A percentile compares a stretch with the other conserved stretches of the same genome.
phyloP scores from a whole-genome alignment of 345 rosid species.

The Reutealis trisperma region DNA sequence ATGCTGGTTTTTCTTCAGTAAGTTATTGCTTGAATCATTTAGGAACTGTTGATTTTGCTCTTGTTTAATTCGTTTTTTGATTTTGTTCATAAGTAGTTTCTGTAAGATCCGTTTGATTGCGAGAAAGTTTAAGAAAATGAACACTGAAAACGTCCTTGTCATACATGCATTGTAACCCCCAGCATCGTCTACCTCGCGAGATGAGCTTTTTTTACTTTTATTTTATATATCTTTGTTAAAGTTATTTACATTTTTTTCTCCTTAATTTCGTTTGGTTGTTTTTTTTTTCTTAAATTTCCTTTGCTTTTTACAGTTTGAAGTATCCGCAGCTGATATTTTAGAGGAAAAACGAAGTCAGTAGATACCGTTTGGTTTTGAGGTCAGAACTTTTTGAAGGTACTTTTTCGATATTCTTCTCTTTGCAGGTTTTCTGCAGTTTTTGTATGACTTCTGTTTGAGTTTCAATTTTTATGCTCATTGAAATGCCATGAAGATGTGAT shows the following conservation, averaged over 20 bases:
- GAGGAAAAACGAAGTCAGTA: background rate
- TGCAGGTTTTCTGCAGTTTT: background rate
- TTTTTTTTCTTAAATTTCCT: background rate
- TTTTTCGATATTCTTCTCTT: background rate
- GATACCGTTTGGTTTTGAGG: slow-evolving; percentile 3
- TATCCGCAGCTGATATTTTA: background rate
- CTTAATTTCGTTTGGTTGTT: background rate
- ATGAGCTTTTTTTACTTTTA: background rate
- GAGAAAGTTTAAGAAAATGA: slow-evolving; percentile 15
- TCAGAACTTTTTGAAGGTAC: background rate
- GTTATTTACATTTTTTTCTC: background rate
- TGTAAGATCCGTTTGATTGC: slow-evolving; percentile 21
- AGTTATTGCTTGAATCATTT: slow-evolving; percentile 13
- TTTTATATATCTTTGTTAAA: background rate
- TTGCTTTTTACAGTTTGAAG: background rate
- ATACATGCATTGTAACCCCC: background rate
- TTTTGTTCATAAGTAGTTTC: background rate
- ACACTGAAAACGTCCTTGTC: background rate
- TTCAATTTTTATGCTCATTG: background rate
- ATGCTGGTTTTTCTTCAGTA: slow-evolving; percentile 15
- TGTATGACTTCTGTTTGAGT: background rate
- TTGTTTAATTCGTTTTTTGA: background rate
- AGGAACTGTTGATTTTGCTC: background rate
- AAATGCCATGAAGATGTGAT: background rate
- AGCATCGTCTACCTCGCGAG: background rate